Evolutionary conservation across 441 rosid genomes (phyloP), one percentile per base, ranked within the genome.

Genomic region (Erysimum pusillum): DNA sequence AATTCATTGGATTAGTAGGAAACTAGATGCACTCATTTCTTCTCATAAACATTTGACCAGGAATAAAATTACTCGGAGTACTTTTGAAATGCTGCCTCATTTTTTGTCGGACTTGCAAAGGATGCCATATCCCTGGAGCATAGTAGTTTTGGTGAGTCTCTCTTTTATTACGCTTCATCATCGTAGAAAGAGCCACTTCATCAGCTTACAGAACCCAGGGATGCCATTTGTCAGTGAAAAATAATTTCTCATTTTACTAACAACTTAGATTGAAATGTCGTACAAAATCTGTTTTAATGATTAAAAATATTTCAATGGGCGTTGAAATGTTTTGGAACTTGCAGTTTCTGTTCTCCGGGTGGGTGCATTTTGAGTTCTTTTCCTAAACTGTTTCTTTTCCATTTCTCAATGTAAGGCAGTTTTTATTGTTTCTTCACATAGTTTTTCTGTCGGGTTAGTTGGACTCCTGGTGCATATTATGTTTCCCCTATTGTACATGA

Each of bases 91-190:
- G 65, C 85, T 96, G 80, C 80, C 84, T 65, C 65, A 72, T 36
- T 88, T 84, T 68, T 79, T 96, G 75, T 69, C 79, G 46, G 91
- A 91, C 78, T 62, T 91, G 83, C 91, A 87, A 87, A 90, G 84
- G 80, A 77, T 80, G 80, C 94, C 78, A 46, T 74, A 73, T 46
- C 83, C 73, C 32, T 93, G 97, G 99, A 85, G 91, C 72, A 79
- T 73, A 69, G 87, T 87, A 49, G 82, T 96, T 83, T 58, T 83
- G 97, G 99, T 96, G 75, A 86, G 94, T 74, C 32, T 61, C 61
- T 64, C 69, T 62, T 32, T 36, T 63, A 69, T 72, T 8, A 9
- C 34, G 34, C 36, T 65, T 60, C 69, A 35, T 34, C 36, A 34
- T 77, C 61, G 56, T 42, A 58, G 58, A 45, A 59, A 60, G 44